Conservation (phyloP, 1,284 basidiomycete species). For the Trichosporon coremiiforme region DNA sequence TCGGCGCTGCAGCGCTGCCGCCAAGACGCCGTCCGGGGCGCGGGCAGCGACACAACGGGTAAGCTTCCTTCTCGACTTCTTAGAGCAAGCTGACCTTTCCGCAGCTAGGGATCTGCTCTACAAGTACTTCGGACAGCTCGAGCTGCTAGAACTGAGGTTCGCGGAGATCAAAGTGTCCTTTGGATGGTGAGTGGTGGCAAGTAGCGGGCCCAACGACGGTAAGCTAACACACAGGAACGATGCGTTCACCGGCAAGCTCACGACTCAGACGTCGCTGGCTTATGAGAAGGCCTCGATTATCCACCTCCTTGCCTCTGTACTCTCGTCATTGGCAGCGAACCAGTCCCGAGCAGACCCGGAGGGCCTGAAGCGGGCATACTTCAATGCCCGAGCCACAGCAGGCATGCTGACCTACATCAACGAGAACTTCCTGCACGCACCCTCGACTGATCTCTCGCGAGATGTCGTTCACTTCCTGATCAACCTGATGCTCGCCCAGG, state of each 20-base stretch:
- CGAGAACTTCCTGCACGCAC: conserved; percentile 98
- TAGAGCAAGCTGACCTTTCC: neutral
- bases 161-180: conserved; percentile 95
- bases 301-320: conserved; percentile 93
- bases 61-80: conserved; percentile 36
- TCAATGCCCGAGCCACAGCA: conserved; percentile 87
- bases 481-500: conserved; percentile 83
- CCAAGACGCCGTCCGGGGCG: conserved; percentile 92
- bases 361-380: conserved; percentile 91
- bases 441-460: conserved; percentile 91
- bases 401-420: conserved; percentile 99
- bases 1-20: conserved; percentile 81
- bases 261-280: conserved; percentile 92
- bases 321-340: conserved; percentile 82
- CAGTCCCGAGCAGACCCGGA: conserved; percentile 72
- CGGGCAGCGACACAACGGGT: conserved; percentile 91
- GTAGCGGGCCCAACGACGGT: too few relatives aligned
- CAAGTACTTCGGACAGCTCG: conserved; percentile 99
- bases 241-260: conserved; percentile 90
- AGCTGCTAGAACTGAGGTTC: conserved; percentile 94
- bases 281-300: conserved; percentile 98
- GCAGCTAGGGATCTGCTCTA: conserved; percentile 89
- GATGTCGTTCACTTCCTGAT: conserved; percentile 94
- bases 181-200: conserved; percentile 65
- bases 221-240: conserved; percentile 65